Percentiles rank a stretch among this genome's conserved stretches.
These are phyloP conservation scores for Zoysia pacifica DNA, from an alignment of 176 grass and related monocot genomes.

Conservation along the genomic window DNA sequence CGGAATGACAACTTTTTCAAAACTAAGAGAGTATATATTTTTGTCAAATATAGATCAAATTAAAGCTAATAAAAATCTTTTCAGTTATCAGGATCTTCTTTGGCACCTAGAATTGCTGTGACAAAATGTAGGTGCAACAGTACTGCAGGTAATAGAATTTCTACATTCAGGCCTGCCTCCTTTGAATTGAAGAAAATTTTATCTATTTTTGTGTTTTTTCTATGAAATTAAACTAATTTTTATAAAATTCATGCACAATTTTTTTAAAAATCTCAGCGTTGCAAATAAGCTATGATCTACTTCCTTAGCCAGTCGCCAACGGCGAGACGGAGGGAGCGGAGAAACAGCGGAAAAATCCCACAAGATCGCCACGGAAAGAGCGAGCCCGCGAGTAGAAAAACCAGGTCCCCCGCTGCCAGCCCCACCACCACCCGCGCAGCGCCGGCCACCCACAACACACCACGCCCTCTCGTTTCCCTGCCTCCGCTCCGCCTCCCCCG, in stretches of 20 bases:
- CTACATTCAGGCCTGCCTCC: too few relatives aligned
- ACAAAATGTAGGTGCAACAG: not conserved
- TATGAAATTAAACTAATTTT: too few relatives aligned
- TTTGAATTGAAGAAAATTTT: too few relatives aligned
- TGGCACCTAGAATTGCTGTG: not conserved
- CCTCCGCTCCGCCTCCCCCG: not conserved
- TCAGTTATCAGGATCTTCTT: not conserved
- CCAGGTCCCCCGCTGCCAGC: constrained; percentile 5
- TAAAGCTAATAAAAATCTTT: not conserved
- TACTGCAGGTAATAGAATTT: too few relatives aligned
- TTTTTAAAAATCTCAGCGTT: too few relatives aligned
- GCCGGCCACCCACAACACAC: constrained; percentile 29
- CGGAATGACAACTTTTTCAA: too few relatives aligned
- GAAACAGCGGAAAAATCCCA: not conserved
- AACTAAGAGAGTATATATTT: too few relatives aligned
- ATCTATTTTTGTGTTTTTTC: too few relatives aligned
- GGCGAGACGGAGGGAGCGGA: not conserved
- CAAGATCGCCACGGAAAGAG: not conserved
- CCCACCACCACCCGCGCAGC: constrained; percentile 23
- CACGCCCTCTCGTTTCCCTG: constrained; percentile 24
- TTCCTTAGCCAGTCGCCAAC: not conserved
- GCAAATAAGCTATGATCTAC: too few relatives aligned
- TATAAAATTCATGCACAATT: too few relatives aligned
- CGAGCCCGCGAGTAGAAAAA: constrained; percentile 28
- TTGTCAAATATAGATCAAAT: too few relatives aligned